Conservation (phyloP, 768 basidiomycete genomes). For the Lyophyllum semitale region DNA sequence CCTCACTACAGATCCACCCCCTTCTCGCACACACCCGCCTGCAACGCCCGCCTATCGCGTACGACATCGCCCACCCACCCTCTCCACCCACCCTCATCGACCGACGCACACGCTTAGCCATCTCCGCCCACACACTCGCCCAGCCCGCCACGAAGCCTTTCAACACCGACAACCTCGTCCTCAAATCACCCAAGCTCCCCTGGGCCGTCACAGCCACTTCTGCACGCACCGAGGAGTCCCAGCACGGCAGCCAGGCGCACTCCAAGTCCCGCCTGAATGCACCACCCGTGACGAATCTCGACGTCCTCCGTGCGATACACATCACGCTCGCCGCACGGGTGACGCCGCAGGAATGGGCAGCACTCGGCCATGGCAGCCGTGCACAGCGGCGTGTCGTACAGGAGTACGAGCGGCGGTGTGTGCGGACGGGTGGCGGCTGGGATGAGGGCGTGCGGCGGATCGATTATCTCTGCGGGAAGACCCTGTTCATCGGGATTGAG, state of each 20-base stretch:
- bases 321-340: slow-evolving; percentile 55
- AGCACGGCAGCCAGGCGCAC: background rate
- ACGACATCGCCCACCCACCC: slow-evolving; percentile 12
- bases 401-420: slow-evolving; percentile 66
- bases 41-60: slow-evolving; percentile 1
- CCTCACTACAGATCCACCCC: slow-evolving; percentile 6
- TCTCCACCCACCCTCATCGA: slow-evolving; percentile 5
- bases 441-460: slow-evolving; percentile 67
- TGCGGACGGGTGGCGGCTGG: slow-evolving; percentile 64
- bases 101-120: background rate
- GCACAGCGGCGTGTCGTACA: slow-evolving; percentile 59
- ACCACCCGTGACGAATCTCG: slow-evolving; percentile 56
- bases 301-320: slow-evolving; percentile 63
- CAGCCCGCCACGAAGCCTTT: slow-evolving; percentile 14
- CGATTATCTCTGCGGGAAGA: slow-evolving; percentile 68
- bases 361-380: slow-evolving; percentile 54
- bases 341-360: slow-evolving; percentile 66
- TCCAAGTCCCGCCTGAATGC: background rate
- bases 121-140: slow-evolving; percentile 2
- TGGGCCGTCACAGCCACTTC: slow-evolving; percentile 13
- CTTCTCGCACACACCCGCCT: slow-evolving; percentile 1
- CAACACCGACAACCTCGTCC: background rate
- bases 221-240: background rate
- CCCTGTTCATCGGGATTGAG: slow-evolving; percentile 61
- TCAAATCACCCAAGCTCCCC: slow-evolving; percentile 11